Percentiles rank a stretch among this genome's conserved stretches.
Conservation (phyloP, 169 alveolate species). For the Cryptosporidium ubiquitum region DNA sequence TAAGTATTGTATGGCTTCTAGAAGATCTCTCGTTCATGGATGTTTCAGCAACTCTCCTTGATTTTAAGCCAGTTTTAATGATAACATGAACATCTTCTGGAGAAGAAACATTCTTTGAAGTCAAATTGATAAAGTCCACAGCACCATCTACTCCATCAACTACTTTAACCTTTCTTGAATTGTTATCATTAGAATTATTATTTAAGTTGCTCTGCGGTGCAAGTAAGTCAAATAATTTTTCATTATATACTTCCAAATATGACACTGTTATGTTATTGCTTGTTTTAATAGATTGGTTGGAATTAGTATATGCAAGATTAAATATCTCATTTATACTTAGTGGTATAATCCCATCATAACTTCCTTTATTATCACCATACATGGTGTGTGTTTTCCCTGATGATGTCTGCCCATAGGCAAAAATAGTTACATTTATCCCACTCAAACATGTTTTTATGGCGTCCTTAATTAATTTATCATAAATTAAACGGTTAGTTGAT, state of each 20-base stretch:
- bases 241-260: conserved; percentile 79
- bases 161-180: conserved; percentile 21
- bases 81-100: conserved; percentile 39
- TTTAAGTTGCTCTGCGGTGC: conserved; percentile 6
- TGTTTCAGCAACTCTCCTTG: conserved; percentile 78
- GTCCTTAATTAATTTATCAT: conserved; percentile 76
- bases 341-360: conserved; percentile 71
- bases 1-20: conserved; percentile 79
- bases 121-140: conserved; percentile 40
- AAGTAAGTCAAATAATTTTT: conserved; percentile 77
- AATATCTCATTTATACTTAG: conserved; percentile 54
- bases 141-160: conserved; percentile 71
- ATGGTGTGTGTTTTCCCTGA: conserved; percentile 91
- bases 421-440: conserved; percentile 90
- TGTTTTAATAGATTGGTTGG: neutral
- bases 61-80: conserved; percentile 74
- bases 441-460: conserved; percentile 81
- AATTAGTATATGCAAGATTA: neutral
- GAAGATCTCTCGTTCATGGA: conserved; percentile 80
- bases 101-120: conserved; percentile 32
- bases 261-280: conserved; percentile 52
- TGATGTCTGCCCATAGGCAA: conserved; percentile 92
- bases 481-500: conserved; percentile 39
- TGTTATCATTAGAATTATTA: conserved; percentile 8
- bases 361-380: conserved; percentile 76